A percentile compares a stretch with the other conserved stretches of the same genome.
phyloP scores from a whole-genome alignment of 306 rosid genomes.

The Corylus heterophylla region DNA sequence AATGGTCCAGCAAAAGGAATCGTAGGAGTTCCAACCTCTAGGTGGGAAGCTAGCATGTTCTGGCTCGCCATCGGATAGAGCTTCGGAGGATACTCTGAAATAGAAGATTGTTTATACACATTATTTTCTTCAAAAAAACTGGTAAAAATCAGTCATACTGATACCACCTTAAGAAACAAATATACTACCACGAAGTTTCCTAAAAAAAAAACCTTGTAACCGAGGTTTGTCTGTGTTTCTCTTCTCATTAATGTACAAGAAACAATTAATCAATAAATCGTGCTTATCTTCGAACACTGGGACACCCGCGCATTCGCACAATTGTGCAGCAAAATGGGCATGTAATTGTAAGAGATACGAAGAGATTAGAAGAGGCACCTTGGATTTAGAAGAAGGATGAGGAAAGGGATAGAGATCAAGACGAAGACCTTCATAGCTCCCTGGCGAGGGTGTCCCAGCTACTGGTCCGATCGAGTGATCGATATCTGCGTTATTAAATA shows the following conservation, averaged over 20 bases:
- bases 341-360: background rate
- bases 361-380: conserved; percentile 32
- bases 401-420: conserved; percentile 32
- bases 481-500: background rate
- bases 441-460: conserved; percentile 28
- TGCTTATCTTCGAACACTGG: background rate
- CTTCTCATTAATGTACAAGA: background rate
- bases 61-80: conserved; percentile 15
- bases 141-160: background rate
- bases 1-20: conserved; percentile 86
- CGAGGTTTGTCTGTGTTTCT: background rate
- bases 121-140: conserved; percentile 12
- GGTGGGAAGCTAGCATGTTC: conserved; percentile 71
- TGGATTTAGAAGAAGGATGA: conserved; percentile 36
- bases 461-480: background rate
- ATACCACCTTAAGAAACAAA: background rate
- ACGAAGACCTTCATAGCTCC: conserved; percentile 41
- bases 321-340: background rate
- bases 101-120: background rate
- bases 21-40: conserved; percentile 99
- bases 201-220: too few species aligned
- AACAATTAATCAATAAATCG: background rate
- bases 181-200: too few species aligned
- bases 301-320: background rate
- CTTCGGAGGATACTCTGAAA: conserved; percentile 62